Base-by-base conservation (phyloP, 2,329 filamentous ascomycete species). In the Alternaria panax region DNA sequence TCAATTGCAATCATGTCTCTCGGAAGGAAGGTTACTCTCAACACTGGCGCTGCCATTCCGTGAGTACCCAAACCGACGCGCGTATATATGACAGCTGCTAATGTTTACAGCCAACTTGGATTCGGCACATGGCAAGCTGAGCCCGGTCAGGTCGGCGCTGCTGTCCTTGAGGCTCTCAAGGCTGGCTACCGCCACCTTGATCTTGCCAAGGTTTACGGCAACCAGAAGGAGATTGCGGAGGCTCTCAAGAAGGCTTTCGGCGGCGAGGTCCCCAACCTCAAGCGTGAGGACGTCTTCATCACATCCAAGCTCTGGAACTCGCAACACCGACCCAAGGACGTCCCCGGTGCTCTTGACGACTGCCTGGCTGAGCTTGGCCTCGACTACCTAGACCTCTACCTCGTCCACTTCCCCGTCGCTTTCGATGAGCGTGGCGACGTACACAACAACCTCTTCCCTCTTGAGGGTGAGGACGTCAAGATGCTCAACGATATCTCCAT, bases 281-380 rank as follows among this genome's bases (percentile, higher is more conserved):
- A 71, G 62, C 67, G 71, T 36, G 92, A 73, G 46, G 68, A 72
- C 28, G 57, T 73, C 42, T 73, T 72, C 62, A 69, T 73, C 57
- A 72, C 93, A 66, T 92, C 90, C 78, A 96, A 96, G 85, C 88
- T 96, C 59, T 96, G 92, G 92, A 93, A 93, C 83, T 88, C 88
- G 67, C 95, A 92, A 86, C 92, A 96, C 83, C 90, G 93, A 72
- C 68, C 69, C 20, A 52, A 70, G 45, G 84, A 86, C 69, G 92
- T 94, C 73, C 84, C 82, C 77, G 86, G 86, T 78, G 88, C 88
- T 75, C 92, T 95, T 80, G 94, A 65, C 83, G 86, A 67, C 82
- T 90, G 88, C 70, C 81, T 94, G 72, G 85, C 88, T 53, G 93
- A 84, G 93, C 90, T 91, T 87, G 90, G 66, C 76, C 66, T 96